Evolutionary conservation across 345 rosid species (phyloP).

Genomic region (Geranium rotundifolium): DNA sequence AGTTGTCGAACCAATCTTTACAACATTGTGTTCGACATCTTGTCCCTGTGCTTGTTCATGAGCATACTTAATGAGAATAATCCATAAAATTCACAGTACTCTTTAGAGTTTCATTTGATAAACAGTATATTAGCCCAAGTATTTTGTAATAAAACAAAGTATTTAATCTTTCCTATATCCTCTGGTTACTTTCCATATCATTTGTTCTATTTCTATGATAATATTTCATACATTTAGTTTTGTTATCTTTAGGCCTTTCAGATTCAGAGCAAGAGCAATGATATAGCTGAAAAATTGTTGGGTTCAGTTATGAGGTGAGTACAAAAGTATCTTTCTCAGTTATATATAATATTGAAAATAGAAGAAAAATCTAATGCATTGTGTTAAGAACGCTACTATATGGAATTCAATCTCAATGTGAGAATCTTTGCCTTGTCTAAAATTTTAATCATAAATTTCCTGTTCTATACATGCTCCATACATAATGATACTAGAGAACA

Average conservation of each 20-base stretch:
- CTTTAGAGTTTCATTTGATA: background rate
- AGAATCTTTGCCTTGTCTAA: too few species aligned
- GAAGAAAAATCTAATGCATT: too few species aligned
- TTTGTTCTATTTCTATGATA: background rate
- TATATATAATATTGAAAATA: too few species aligned
- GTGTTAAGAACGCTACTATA: too few species aligned
- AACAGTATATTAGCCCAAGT: background rate
- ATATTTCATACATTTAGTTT: constrained; percentile 8
- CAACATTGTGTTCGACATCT: too few species aligned
- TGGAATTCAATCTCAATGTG: too few species aligned
- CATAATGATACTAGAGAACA: too few species aligned
- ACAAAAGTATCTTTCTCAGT: background rate
- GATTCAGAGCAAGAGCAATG: constrained; percentile 40
- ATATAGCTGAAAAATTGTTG: constrained; percentile 56
- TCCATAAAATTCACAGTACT: background rate
- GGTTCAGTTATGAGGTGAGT: constrained; percentile 73
- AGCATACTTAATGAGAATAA: background rate
- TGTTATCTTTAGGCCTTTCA: constrained; percentile 20
- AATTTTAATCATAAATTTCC: too few species aligned
- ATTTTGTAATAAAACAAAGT: background rate
- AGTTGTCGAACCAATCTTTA: too few species aligned
- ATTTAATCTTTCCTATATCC: background rate
- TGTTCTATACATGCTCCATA: too few species aligned
- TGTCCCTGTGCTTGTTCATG: too few species aligned
- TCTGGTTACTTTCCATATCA: background rate